A percentile compares a stretch with the other conserved stretches of the same genome.
These are phyloP conservation scores for Echium plantagineum DNA, from an alignment of 257 asterid genomes.

Conservation along the genomic window DNA sequence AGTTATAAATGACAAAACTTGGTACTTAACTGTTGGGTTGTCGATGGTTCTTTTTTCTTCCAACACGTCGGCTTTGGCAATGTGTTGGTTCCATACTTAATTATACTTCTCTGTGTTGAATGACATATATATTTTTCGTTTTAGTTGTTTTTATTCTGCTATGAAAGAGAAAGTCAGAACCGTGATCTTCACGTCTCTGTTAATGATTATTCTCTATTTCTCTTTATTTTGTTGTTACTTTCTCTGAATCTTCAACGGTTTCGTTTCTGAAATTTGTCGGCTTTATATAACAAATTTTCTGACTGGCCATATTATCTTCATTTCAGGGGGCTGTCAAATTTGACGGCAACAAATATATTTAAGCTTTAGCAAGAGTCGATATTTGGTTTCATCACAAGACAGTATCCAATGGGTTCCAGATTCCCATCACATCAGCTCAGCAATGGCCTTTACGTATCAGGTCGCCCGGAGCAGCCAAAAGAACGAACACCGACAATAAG, in stretches of 20 bases:
- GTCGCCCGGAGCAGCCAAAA: slow-evolving; percentile 86
- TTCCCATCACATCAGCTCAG: slow-evolving; percentile 95
- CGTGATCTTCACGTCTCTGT: slow-evolving; percentile 1
- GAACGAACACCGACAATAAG: slow-evolving; percentile 64
- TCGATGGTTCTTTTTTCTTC: slow-evolving; percentile 3
- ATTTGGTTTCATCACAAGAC: slow-evolving; percentile 13
- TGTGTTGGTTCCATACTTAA: neutral
- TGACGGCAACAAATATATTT: slow-evolving; percentile 9
- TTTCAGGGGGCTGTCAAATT: slow-evolving; percentile 18
- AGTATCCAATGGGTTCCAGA: slow-evolving; percentile 63
- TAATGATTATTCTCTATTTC: neutral
- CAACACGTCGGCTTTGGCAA: neutral
- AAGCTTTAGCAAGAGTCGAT: slow-evolving; percentile 9
- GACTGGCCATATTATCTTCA: slow-evolving; percentile 15
- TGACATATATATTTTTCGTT: no score
- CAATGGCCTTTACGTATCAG: slow-evolving; percentile 82
- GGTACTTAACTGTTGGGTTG: neutral
- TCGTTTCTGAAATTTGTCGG: slow-evolving; percentile 8
- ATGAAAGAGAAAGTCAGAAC: neutral
- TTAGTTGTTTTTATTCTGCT: no score
- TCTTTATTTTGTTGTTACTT: neutral
- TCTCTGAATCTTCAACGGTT: slow-evolving; percentile 8
- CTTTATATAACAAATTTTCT: slow-evolving; percentile 11
- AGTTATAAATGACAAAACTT: neutral
- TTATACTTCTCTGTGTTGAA: no score